A percentile compares a stretch with the other conserved stretches of the same genome.
Conservation (phyloP, 768 basidiomycete genomes). For the Phylloporus arenicola region DNA sequence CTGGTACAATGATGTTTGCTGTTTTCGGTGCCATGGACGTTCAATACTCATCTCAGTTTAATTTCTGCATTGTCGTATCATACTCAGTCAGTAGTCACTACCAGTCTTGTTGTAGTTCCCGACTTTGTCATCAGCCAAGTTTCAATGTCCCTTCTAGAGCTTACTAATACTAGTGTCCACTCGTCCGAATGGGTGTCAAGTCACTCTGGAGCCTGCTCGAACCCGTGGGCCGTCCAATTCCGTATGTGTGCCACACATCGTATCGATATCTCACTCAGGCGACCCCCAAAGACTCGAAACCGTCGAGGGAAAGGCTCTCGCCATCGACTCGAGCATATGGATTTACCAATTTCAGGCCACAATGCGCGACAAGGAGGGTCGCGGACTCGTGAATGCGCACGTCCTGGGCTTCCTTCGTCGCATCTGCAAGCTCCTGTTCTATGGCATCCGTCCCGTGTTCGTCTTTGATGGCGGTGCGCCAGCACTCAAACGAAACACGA, state of each 20-base stretch:
- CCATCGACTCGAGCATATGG: constrained; percentile 99
- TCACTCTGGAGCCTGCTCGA: constrained; percentile 88
- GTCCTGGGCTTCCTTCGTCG: constrained; percentile 86
- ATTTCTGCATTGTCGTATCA: constrained; percentile 16
- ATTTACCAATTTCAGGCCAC: constrained; percentile 99
- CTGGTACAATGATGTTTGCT: constrained; percentile 12
- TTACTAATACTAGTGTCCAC: not conserved
- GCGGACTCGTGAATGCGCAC: constrained; percentile 86
- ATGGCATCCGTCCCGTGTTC: constrained; percentile 97
- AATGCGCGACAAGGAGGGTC: constrained; percentile 96
- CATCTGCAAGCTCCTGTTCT: constrained; percentile 91
- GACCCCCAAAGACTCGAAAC: constrained; percentile 71
- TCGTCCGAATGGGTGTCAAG: constrained; percentile 82
- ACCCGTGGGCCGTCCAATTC: constrained; percentile 91
- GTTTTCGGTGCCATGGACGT: constrained; percentile 11
- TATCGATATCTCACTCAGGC: not conserved
- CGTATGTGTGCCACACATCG: constrained; percentile 45
- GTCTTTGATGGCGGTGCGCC: constrained; percentile 99
- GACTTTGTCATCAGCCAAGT: constrained; percentile 1
- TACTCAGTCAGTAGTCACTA: not conserved
- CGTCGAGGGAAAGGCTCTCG: constrained; percentile 90
- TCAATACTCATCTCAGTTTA: constrained; percentile 14
- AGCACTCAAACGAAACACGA: constrained; percentile 78
- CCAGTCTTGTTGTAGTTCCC: not conserved
- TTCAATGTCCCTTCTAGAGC: no score